Conservation (phyloP, 1,139 yeast species). For the Magnusiomyces magnusii region DNA sequence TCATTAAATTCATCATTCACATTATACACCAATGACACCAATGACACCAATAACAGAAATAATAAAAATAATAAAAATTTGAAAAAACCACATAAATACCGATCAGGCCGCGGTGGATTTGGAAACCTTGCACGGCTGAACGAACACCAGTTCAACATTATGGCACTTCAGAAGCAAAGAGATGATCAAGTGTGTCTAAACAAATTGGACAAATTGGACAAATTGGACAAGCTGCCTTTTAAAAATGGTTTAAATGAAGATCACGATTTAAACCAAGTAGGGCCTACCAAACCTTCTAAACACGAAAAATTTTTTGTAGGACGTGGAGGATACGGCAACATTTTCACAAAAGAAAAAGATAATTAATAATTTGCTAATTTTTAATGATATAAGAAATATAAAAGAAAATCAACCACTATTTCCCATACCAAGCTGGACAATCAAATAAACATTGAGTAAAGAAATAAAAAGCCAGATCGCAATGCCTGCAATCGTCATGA, state of each 20-base stretch:
- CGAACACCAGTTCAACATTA: background rate
- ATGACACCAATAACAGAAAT: background rate
- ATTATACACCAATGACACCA: background rate
- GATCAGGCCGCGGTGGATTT: background rate
- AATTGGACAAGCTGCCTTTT: background rate
- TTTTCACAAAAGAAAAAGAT: background rate
- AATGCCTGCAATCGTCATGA: slow-evolving; percentile 41
- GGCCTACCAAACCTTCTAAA: background rate
- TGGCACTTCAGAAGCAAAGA: background rate
- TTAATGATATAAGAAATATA: background rate
- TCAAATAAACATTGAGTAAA: slow-evolving; percentile 59
- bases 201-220: background rate
- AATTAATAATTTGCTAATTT: background rate
- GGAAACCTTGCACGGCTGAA: background rate
- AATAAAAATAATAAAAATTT: no score
- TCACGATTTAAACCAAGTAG: background rate
- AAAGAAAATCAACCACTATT: background rate
- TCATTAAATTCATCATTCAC: background rate
- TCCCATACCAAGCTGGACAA: slow-evolving; percentile 48
- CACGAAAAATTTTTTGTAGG: background rate
- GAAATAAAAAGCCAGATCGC: slow-evolving; percentile 58
- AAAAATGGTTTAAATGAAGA: background rate
- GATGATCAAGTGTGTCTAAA: background rate
- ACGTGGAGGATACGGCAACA: background rate
- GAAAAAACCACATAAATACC: background rate